Evolutionary conservation across 2,329 filamentous ascomycete genomes (phyloP).

Genomic region (Calonectria hongkongensis): DNA sequence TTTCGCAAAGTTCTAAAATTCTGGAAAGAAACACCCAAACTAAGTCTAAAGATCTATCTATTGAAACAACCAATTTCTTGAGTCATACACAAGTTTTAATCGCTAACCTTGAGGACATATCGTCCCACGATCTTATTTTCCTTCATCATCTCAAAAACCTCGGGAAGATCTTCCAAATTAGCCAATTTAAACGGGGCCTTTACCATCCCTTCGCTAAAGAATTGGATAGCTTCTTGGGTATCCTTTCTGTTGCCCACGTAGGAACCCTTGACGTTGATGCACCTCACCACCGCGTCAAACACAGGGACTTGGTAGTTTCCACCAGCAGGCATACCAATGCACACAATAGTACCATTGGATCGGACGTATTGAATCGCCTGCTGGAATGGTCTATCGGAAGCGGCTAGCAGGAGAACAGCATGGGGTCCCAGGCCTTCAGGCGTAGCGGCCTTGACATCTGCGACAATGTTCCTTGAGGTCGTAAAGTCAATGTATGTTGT

Average conservation of each 20-base stretch:
- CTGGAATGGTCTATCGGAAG: slow-evolving; percentile 33
- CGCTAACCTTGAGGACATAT: slow-evolving; percentile 37
- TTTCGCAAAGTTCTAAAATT: neutral
- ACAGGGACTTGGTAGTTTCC: slow-evolving; percentile 36
- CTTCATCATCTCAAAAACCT: slow-evolving; percentile 36
- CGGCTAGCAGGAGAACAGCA: slow-evolving; percentile 36
- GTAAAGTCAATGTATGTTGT: slow-evolving; percentile 31
- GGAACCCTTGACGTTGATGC: slow-evolving; percentile 37
- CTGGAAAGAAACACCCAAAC: neutral
- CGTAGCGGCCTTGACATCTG: slow-evolving; percentile 31
- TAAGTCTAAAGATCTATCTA: neutral
- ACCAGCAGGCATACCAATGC: slow-evolving; percentile 37
- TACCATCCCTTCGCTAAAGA: slow-evolving; percentile 31
- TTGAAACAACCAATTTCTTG: neutral
- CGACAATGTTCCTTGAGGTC: slow-evolving; percentile 27
- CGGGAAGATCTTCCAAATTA: slow-evolving; percentile 26
- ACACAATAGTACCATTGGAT: slow-evolving; percentile 34
- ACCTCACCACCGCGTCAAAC: slow-evolving; percentile 35
- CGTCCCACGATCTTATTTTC: slow-evolving; percentile 32
- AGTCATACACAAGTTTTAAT: neutral
- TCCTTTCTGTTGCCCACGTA: slow-evolving; percentile 38
- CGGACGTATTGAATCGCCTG: slow-evolving; percentile 37
- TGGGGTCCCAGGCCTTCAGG: slow-evolving; percentile 29
- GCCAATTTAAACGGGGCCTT: slow-evolving; percentile 36
- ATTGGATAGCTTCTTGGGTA: slow-evolving; percentile 33